phyloP scores from a whole-genome alignment of 345 rosid species.

The Euphorbia lathyris region DNA sequence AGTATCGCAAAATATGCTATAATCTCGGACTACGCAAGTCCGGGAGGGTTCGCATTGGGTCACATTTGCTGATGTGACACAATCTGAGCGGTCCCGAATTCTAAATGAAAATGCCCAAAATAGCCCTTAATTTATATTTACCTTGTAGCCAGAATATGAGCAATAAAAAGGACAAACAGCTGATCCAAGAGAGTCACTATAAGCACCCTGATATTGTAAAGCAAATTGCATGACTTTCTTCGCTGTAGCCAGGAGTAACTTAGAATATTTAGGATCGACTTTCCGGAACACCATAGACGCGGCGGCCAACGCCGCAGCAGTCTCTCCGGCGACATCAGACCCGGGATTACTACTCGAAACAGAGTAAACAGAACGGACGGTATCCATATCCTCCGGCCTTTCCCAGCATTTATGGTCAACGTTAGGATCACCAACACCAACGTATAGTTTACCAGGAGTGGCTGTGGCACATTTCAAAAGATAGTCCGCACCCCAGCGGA shows the following conservation, averaged over 20 bases:
- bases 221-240: conserved; percentile 74
- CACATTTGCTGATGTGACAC: too few species aligned
- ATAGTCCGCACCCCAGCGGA: conserved; percentile 85
- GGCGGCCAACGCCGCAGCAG: conserved; percentile 82
- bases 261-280: conserved; percentile 50
- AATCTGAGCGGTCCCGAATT: too few species aligned
- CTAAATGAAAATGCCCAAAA: too few species aligned
- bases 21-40: too few species aligned
- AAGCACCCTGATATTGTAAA: conserved; percentile 67
- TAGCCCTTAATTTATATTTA: too few species aligned
- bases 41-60: too few species aligned
- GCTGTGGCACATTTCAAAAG: conserved; percentile 79
- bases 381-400: conserved; percentile 95
- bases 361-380: conserved; percentile 58
- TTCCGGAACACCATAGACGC: conserved; percentile 84
- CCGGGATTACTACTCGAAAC: conserved; percentile 79
- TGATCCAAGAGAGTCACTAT: conserved; percentile 77
- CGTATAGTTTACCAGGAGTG: conserved; percentile 75
- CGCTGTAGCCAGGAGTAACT: conserved; percentile 51
- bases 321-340: conserved; percentile 90
- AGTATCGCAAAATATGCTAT: too few species aligned
- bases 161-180: conserved; percentile 86
- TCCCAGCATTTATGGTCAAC: conserved; percentile 94
- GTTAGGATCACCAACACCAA: conserved; percentile 90
- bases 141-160: conserved; percentile 89